Conservation (phyloP, 805 yeast genomes). For the Allodekkera sacchari region DNA sequence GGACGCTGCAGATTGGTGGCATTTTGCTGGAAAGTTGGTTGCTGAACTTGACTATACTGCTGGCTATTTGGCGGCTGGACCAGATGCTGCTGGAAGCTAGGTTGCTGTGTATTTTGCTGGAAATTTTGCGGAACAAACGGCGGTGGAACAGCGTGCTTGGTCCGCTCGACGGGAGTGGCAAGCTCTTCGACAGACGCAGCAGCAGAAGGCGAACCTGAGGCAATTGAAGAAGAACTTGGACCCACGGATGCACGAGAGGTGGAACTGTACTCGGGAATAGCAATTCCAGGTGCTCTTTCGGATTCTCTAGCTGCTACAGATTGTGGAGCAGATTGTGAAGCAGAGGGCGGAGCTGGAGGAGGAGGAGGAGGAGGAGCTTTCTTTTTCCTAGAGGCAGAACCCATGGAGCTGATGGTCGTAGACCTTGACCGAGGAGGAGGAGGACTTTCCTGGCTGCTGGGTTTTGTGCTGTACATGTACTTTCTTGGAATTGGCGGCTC, state of each 20-base stretch:
- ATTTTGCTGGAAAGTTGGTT: no score
- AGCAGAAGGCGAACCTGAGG: conserved; percentile 1
- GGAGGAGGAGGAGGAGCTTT: conserved; percentile 35
- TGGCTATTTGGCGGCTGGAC: no score
- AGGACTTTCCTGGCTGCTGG: conserved; percentile 17
- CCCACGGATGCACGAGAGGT: conserved; percentile 13
- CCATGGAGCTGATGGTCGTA: conserved; percentile 5
- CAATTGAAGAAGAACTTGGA: conserved; percentile 8
- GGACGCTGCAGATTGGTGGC: no score
- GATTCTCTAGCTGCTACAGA: conserved; percentile 1
- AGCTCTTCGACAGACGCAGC: conserved; percentile 9
- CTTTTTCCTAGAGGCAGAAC: conserved; percentile 14
- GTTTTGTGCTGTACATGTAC: conserved; percentile 25
- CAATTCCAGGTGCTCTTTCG: no score
- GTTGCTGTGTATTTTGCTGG: no score
- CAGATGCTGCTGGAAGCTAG: no score
- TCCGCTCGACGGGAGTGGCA: conserved; percentile 12
- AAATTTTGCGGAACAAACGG: no score
- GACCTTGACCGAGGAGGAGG: conserved; percentile 17
- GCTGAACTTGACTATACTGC: no score
- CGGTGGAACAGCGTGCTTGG: conserved; percentile 7
- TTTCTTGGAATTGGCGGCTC: conserved; percentile 80
- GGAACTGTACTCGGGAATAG: no score
- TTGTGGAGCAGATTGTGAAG: conserved; percentile 8
- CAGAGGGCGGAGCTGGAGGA: conserved; percentile 19